These are phyloP conservation scores for Powellomyces hirtus DNA, from an alignment of 192 early-diverging fungal genomes.

Conservation along the genomic window DNA sequence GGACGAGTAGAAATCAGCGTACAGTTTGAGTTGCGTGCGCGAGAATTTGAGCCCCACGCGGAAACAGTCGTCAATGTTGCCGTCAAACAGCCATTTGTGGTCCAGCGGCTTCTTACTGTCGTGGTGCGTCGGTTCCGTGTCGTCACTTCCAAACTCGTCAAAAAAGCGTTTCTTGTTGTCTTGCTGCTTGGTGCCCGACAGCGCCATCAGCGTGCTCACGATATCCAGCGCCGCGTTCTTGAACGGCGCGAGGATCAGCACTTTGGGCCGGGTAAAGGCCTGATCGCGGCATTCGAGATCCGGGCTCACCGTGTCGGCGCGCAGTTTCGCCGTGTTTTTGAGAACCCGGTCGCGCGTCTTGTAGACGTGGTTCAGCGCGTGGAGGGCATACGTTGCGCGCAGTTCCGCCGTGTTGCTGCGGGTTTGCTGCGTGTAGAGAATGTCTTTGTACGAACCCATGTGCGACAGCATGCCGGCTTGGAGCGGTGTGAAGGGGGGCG, in stretches of 20 bases:
- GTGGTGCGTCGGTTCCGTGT: conserved; percentile 56
- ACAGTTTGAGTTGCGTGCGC: conserved; percentile 83
- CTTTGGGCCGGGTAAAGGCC: conserved; percentile 91
- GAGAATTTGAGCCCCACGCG: conserved; percentile 88
- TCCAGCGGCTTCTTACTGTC: conserved; percentile 67
- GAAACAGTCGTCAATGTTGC: conserved; percentile 96
- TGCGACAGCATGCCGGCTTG: conserved; percentile 21
- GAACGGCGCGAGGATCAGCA: conserved; percentile 87
- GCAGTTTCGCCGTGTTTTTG: conserved; percentile 77
- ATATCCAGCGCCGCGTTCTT: conserved; percentile 78
- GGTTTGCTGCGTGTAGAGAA: conserved; percentile 65
- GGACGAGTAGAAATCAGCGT: conserved; percentile 80
- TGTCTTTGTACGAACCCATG: conserved; percentile 74
- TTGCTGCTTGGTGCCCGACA: conserved; percentile 81
- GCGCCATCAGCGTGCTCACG: conserved; percentile 68
- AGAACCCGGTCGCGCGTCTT: conserved; percentile 74
- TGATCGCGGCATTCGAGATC: conserved; percentile 80
- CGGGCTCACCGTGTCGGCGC: conserved; percentile 23
- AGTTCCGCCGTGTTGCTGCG: conserved; percentile 67
- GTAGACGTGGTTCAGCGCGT: conserved; percentile 88
- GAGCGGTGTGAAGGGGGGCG: conserved; percentile 26
- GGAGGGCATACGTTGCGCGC: conserved; percentile 70
- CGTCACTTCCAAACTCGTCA: conserved; percentile 70
- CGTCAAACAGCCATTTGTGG: conserved; percentile 78
- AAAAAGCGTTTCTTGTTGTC: conserved; percentile 82